These are phyloP conservation scores for Gyrodon lividus DNA, from an alignment of 768 basidiomycete genomes.

Conservation along the genomic window DNA sequence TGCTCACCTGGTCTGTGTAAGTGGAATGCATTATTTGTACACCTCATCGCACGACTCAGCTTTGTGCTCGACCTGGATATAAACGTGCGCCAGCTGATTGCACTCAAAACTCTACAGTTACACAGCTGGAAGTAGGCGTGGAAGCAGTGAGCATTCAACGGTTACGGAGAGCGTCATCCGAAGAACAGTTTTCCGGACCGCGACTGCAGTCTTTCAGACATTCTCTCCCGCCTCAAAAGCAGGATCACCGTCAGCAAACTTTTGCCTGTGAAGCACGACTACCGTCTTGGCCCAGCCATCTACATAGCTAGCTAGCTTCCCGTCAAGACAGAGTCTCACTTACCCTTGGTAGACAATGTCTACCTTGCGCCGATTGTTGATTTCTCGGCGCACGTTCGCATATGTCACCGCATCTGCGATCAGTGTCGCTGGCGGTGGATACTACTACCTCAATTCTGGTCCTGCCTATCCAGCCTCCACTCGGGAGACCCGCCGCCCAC, in stretches of 20 bases:
- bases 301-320: background rate
- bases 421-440: conserved; percentile 55
- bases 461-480: conserved; percentile 65
- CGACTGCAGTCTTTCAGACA: background rate
- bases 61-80: background rate
- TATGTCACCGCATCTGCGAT: conserved; percentile 52
- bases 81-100: background rate
- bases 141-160: background rate
- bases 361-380: conserved; percentile 30
- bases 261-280: background rate
- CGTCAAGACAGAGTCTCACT: background rate
- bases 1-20: background rate
- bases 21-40: too few species aligned
- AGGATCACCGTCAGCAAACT: background rate
- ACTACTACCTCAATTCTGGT: conserved; percentile 73
- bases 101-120: too few species aligned
- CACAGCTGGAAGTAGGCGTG: background rate
- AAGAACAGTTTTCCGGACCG: background rate
- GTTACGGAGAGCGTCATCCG: background rate
- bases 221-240: background rate
- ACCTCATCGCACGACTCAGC: background rate
- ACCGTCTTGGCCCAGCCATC: background rate
- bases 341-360: conserved; percentile 1
- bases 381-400: conserved; percentile 57
- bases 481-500: conserved; percentile 65